Evolutionary conservation across 2,329 filamentous ascomycete species (phyloP), one percentile per base, ranked within the genome.

Genomic region (Botrytis aclada): DNA sequence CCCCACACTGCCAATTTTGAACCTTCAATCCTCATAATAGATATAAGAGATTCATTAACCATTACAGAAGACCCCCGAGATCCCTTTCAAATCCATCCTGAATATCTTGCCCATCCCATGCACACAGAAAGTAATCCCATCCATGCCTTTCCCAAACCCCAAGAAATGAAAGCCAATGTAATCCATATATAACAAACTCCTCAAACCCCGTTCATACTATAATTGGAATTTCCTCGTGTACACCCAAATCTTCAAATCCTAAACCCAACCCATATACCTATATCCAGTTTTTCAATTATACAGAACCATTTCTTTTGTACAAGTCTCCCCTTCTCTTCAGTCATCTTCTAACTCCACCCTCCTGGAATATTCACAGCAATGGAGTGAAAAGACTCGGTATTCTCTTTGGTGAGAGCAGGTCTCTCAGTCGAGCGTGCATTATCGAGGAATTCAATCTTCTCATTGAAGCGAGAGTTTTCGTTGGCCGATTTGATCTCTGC

Each of bases 1-100:
- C 1, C 32, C 34, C 25, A 39, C 18, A 10, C 34, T n/a, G 22
- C 34, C 58, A n/a, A n/a, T 54, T 54, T 54, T 16, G 32, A 56
- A 10, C 34, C 25, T 39, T 10, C 34, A 54, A 56, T 32, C 64
- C 25, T 56, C 64, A 56, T 67, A 29, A 54, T 16, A 29, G 47
- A 56, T 67, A 67, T 67, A 67, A 67, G 47, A 67, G 64, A 67
- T 56, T 67, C 64, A 67, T 67, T 67, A 67, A 56, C 64, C 47
- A 22, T 67, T 54, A 54, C 47, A 7, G 9, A 16, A 54, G 47
- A 54, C 20, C 64, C 34, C 47, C 64, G 22, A 67, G 22, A 41
- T 29, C 25, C 39, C 47, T 18, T 4, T 32, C 47, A 34, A 67
- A 56, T 67, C 47, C 64, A 29, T 25, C 45, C 47, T 39, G 9